These are phyloP conservation scores for Choiromyces venosus DNA, from an alignment of 495 filamentous ascomycete species.

Conservation along the genomic window DNA sequence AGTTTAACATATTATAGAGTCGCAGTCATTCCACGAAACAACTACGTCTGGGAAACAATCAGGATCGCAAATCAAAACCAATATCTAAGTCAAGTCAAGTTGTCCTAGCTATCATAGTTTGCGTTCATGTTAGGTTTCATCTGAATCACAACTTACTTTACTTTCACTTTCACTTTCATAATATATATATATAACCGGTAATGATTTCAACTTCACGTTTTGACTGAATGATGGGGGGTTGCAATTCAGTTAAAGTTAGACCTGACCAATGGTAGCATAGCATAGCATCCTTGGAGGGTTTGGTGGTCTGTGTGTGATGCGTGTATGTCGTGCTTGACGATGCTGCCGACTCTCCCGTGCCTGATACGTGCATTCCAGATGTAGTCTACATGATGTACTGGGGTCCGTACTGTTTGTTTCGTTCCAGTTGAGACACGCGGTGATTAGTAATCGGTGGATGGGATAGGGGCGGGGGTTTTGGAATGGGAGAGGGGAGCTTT, in stretches of 20 bases:
- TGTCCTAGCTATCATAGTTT: neutral
- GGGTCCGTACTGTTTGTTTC: neutral
- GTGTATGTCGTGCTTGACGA: neutral
- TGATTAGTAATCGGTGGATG: neutral
- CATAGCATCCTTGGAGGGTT: no score
- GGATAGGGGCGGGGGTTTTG: neutral
- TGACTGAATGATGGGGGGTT: neutral
- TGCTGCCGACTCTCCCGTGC: neutral
- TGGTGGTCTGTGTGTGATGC: neutral
- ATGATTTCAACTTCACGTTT: neutral
- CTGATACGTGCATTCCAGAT: neutral
- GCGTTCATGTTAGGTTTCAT: neutral
- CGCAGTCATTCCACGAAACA: neutral
- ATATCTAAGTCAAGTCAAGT: neutral
- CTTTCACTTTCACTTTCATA: no score
- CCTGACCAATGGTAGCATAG: neutral
- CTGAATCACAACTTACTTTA: neutral
- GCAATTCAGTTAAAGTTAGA: no score
- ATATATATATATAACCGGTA: neutral
- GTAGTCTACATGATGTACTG: neutral
- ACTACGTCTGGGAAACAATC: neutral
- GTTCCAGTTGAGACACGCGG: neutral
- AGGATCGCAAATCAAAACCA: neutral
- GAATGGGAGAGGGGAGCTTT: no score
- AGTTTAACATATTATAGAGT: neutral